Evolutionary conservation across 2,329 filamentous ascomycete genomes (phyloP), one percentile per base, ranked within the genome.

Genomic region (Microsporum canis): DNA sequence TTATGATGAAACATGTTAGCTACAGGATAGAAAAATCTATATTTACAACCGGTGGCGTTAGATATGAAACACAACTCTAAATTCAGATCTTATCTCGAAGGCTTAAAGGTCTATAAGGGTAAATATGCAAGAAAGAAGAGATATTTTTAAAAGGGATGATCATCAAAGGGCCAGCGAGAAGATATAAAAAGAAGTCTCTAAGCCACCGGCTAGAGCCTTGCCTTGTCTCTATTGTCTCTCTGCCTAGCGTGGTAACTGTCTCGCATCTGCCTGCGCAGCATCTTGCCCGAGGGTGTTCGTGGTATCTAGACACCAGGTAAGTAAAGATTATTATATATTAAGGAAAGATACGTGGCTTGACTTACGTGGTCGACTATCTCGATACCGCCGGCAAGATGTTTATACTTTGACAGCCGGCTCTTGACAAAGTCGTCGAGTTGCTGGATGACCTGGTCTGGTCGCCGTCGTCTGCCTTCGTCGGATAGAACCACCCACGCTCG

Each of bases 221-320:
- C 60, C 51, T 57, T 59, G 3, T 5, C 10, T 8, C 57, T 36
- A 38, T 59, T 27, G 43, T 47, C 59, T n/a, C 41, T 53, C n/a
- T 61, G 51, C 17, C 57, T 61, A 8, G 62, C 59, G 49, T 63
- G 60, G 39, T 63, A 61, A 34, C 49, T 38, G 49, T 63, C 62
- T 33, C 60, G 62, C 62, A 63, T 61, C 51, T 61, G 60, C 17
- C 62, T 41, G 27, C 62, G 57, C 23, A 63, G 62, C 62, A 63
- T 63, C 57, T 63, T 63, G 12, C 62, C 62, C 4, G 62, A 63
- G 17, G 62, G 62, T 17, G 62, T 63, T 36, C 62, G 59, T 12
- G 62, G 62, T 47, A 63, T 63, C 62, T 63, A 45, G 14, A 49
- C 31, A 39, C 34, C 17, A 23, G 57, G 59, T 27, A 45, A 39